phyloP scores from a whole-genome alignment of 805 yeast genomes.

The Wickerhamiella allomyrinae region DNA sequence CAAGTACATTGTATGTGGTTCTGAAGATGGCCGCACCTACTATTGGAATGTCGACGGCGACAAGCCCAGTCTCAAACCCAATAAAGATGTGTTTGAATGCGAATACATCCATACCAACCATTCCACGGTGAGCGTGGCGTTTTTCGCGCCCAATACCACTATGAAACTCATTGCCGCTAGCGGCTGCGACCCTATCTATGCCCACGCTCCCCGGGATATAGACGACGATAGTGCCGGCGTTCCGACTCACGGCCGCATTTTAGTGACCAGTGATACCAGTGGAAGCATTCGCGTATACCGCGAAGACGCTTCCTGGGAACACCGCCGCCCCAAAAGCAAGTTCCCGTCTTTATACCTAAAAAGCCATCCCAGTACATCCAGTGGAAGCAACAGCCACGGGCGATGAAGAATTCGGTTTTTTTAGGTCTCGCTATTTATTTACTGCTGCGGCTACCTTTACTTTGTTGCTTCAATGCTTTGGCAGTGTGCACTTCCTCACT shows the following conservation, averaged over 20 bases:
- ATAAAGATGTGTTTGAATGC: slow-evolving; percentile 1
- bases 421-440: not conserved
- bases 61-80: not conserved
- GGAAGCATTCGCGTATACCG: slow-evolving; percentile 5
- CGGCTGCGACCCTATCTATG: not conserved
- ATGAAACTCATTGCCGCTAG: not conserved
- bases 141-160: slow-evolving; percentile 5
- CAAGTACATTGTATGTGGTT: slow-evolving; percentile 53
- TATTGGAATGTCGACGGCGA: slow-evolving; percentile 43
- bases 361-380: too few species aligned
- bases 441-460: not conserved
- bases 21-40: slow-evolving; percentile 80
- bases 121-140: slow-evolving; percentile 3
- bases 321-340: not conserved
- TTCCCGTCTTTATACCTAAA: not conserved
- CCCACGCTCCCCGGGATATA: not conserved
- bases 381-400: too few species aligned
- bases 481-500: slow-evolving; percentile 1
- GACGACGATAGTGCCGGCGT: not conserved
- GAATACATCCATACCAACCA: slow-evolving; percentile 4
- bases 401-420: too few species aligned
- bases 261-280: slow-evolving; percentile 3
- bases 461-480: not conserved
- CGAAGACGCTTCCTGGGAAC: not conserved
- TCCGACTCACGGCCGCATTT: not conserved